phyloP scores from a whole-genome alignment of 352 stramenopile species.

The Phytophthora megakarya region DNA sequence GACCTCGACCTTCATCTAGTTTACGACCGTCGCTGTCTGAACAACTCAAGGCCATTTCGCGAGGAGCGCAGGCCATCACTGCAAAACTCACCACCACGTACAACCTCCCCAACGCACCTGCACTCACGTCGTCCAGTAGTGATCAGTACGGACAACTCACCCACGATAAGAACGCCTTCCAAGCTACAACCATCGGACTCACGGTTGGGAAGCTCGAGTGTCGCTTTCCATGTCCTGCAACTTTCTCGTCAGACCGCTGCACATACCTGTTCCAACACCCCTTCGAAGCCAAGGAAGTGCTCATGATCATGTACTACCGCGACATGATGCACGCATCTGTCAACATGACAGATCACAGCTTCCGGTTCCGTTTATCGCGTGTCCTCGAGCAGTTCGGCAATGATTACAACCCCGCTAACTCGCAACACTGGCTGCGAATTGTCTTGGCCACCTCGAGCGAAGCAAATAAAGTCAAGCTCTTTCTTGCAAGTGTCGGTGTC shows the following conservation, averaged over 20 bases:
- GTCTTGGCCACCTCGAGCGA: slow-evolving; percentile 58
- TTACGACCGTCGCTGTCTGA: slow-evolving; percentile 58
- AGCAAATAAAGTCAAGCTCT: slow-evolving; percentile 44
- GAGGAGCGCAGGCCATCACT: slow-evolving; percentile 55
- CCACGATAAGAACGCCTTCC: slow-evolving; percentile 26
- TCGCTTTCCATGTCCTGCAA: slow-evolving; percentile 63
- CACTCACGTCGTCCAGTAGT: slow-evolving; percentile 4
- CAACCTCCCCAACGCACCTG: slow-evolving; percentile 34
- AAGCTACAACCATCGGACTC: slow-evolving; percentile 58
- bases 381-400: slow-evolving; percentile 63
- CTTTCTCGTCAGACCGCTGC: slow-evolving; percentile 56
- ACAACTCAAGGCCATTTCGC: slow-evolving; percentile 67
- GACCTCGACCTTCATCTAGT: slow-evolving; percentile 16
- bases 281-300: slow-evolving; percentile 63
- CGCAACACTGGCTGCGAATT: slow-evolving; percentile 61
- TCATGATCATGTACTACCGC: slow-evolving; percentile 81
- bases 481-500: slow-evolving; percentile 31
- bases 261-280: slow-evolving; percentile 78
- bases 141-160: not conserved
- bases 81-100: slow-evolving; percentile 50
- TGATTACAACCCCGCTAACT: slow-evolving; percentile 65
- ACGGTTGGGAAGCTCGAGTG: slow-evolving; percentile 62
- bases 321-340: slow-evolving; percentile 62
- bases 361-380: slow-evolving; percentile 53
- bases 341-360: slow-evolving; percentile 42